Evolutionary conservation across 352 stramenopile genomes (phyloP).

Genomic region (Phytophthora pseudosyringae): DNA sequence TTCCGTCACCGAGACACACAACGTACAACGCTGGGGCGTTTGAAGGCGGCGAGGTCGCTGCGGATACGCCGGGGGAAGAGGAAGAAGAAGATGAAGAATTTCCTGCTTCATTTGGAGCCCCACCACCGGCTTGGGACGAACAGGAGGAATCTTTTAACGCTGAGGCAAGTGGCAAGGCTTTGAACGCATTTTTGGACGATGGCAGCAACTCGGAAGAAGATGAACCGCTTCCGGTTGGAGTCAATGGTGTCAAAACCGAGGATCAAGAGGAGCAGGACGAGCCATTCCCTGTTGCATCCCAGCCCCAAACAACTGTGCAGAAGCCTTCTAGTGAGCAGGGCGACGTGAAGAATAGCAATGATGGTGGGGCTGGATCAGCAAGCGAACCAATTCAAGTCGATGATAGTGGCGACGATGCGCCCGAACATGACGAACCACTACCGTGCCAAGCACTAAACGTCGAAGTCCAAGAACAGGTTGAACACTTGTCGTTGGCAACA

Average conservation of each 20-base stretch:
- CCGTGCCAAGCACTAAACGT: slow-evolving; percentile 16
- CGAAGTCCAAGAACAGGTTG: slow-evolving; percentile 18
- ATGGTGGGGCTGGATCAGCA: neutral
- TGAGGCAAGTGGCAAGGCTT: slow-evolving; percentile 66
- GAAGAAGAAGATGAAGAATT: slow-evolving; percentile 87
- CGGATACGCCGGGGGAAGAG: slow-evolving; percentile 43
- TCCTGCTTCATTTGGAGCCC: slow-evolving; percentile 50
- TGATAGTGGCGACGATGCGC: slow-evolving; percentile 37
- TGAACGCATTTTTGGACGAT: slow-evolving; percentile 79
- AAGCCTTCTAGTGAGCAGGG: neutral
- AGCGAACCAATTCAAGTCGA: slow-evolving; percentile 37
- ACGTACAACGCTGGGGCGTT: slow-evolving; percentile 1
- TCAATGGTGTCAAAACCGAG: slow-evolving; percentile 21
- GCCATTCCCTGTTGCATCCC: slow-evolving; percentile 29
- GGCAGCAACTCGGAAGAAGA: slow-evolving; percentile 69
- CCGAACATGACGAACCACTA: slow-evolving; percentile 71
- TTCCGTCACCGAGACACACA: slow-evolving; percentile 7
- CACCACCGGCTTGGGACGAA: slow-evolving; percentile 38
- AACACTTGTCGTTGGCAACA: slow-evolving; percentile 21
- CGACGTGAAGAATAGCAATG: neutral
- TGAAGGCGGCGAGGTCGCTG: slow-evolving; percentile 15
- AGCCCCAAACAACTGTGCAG: neutral
- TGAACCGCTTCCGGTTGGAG: slow-evolving; percentile 53
- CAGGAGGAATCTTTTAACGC: slow-evolving; percentile 53
- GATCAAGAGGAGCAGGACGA: slow-evolving; percentile 40